These are phyloP conservation scores for Papiliotrema flavescens DNA, from an alignment of 1,284 basidiomycete genomes.

Conservation along the genomic window DNA sequence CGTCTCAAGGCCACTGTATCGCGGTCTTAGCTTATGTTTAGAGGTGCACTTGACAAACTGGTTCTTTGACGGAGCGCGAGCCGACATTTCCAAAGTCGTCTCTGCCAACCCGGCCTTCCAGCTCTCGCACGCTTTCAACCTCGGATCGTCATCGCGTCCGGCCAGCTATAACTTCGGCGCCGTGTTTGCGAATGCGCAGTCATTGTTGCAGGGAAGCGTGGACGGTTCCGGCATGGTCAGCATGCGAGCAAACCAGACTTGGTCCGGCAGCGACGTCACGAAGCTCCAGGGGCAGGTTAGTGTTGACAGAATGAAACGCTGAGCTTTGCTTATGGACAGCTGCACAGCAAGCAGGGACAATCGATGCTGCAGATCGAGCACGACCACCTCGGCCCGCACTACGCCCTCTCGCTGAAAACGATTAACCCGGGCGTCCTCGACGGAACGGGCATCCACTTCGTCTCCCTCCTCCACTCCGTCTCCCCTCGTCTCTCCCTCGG, in stretches of 20 bases:
- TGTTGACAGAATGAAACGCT: not conserved
- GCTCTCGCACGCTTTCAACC: constrained; percentile 90
- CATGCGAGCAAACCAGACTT: constrained; percentile 85
- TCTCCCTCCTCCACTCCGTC: constrained; percentile 92
- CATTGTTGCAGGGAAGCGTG: constrained; percentile 88
- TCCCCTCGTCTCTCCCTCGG: constrained; percentile 88
- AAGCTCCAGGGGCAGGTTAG: constrained; percentile 87
- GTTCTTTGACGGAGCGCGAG: constrained; percentile 93
- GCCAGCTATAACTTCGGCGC: constrained; percentile 93
- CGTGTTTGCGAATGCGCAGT: constrained; percentile 82
- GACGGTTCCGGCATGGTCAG: constrained; percentile 91
- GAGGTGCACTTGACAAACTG: constrained; percentile 90
- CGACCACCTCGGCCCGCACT: constrained; percentile 87
- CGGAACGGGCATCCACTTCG: constrained; percentile 89
- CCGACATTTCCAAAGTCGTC: constrained; percentile 91
- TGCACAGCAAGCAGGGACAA: constrained; percentile 58
- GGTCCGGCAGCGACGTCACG: constrained; percentile 73
- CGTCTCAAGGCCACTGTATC: constrained; percentile 21
- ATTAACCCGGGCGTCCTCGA: constrained; percentile 90
- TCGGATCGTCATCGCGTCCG: constrained; percentile 56
- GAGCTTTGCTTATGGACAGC: constrained; percentile 30
- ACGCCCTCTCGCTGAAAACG: constrained; percentile 80
- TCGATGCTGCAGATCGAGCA: constrained; percentile 93
- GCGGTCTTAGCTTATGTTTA: constrained; percentile 37
- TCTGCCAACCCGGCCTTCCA: constrained; percentile 95